A percentile compares a stretch with the other conserved stretches of the same genome.
phyloP scores from a whole-genome alignment of 768 basidiomycete genomes.

The Trametes punicea region DNA sequence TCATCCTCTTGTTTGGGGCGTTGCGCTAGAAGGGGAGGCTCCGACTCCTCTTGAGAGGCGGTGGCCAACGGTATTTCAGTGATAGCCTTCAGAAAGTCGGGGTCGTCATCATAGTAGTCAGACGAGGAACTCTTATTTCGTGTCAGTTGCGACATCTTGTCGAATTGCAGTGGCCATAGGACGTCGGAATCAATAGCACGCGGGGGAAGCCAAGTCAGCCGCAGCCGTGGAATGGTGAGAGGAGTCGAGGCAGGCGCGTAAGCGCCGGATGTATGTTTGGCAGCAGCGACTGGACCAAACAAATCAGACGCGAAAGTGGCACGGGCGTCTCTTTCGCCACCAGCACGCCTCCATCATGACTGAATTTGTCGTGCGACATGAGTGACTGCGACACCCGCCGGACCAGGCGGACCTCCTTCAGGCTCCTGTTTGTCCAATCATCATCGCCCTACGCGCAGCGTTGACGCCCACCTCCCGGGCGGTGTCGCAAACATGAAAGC shows the following conservation, averaged over 20 bases:
- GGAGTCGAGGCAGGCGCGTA: background rate
- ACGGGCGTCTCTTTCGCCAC: background rate
- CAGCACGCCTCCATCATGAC: constrained; percentile 8
- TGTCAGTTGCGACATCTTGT: constrained; percentile 5
- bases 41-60: constrained; percentile 1
- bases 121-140: constrained; percentile 37
- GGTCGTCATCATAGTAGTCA: constrained; percentile 56
- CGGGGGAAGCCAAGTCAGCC: background rate
- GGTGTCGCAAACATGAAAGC: constrained; percentile 1
- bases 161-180: background rate
- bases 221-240: background rate
- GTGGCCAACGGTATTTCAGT: constrained; percentile 36
- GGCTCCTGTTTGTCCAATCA: constrained; percentile 1
- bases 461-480: background rate
- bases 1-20: constrained; percentile 25
- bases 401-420: background rate
- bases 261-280: constrained; percentile 16
- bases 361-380: background rate
- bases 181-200: background rate
- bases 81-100: constrained; percentile 50
- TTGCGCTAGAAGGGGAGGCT: constrained; percentile 12
- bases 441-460: background rate
- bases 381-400: background rate
- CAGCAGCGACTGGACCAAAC: constrained; percentile 19
- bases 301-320: background rate